These are phyloP conservation scores for Pisolithus marmoratus DNA, from an alignment of 768 basidiomycete genomes.

Conservation along the genomic window DNA sequence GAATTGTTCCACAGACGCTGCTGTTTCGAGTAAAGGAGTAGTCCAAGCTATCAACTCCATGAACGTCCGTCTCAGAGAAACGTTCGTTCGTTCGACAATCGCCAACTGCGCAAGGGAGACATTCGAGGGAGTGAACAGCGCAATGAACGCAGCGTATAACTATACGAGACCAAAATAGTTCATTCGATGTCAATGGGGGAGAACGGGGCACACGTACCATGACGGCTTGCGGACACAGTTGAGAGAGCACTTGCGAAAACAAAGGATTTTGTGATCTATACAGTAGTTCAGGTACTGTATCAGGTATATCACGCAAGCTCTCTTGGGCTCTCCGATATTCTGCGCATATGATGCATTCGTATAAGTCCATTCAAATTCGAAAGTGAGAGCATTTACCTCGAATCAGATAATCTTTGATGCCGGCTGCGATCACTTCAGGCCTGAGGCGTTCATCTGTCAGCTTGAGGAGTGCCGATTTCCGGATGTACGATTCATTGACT, in stretches of 20 bases:
- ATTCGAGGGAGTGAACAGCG: slow-evolving; percentile 19
- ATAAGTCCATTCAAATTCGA: not conserved
- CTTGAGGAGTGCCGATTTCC: slow-evolving; percentile 15
- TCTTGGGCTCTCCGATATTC: slow-evolving; percentile 17
- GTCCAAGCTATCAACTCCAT: not conserved
- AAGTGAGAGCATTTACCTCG: slow-evolving; percentile 6
- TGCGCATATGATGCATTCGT: not conserved
- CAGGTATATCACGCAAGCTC: slow-evolving; percentile 14
- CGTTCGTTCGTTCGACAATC: slow-evolving; percentile 21
- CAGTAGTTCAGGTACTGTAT: slow-evolving; percentile 7
- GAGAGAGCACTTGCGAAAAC: slow-evolving; percentile 3
- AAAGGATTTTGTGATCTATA: slow-evolving; percentile 3
- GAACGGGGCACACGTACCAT: slow-evolving; percentile 6
- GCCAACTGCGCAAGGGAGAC: slow-evolving; percentile 27
- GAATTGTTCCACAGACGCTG: slow-evolving; percentile 17
- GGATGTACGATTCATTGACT: slow-evolving; percentile 14
- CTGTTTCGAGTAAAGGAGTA: slow-evolving; percentile 7
- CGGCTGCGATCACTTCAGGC: slow-evolving; percentile 19
- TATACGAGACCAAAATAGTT: not conserved
- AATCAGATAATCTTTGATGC: slow-evolving; percentile 7
- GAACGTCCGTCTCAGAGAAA: slow-evolving; percentile 20
- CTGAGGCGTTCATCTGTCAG: slow-evolving; percentile 8
- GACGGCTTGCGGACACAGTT: slow-evolving; percentile 13
- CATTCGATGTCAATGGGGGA: too few relatives aligned
- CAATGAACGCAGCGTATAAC: slow-evolving; percentile 26